Evolutionary conservation across 257 asterid genomes (phyloP).

Genomic region (Jacaranda copaia): DNA sequence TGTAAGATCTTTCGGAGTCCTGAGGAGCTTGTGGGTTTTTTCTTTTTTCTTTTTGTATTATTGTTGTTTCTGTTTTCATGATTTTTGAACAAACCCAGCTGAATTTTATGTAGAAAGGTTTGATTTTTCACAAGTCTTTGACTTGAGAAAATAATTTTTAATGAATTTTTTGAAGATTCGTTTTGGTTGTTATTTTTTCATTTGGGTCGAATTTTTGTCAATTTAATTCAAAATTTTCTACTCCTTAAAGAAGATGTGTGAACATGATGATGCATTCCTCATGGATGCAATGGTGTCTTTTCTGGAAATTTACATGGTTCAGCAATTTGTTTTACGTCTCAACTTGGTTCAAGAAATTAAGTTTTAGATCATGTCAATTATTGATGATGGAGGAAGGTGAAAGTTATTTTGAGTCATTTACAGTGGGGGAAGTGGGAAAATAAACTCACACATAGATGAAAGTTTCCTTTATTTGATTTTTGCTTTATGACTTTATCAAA

Average conservation of each 20-base stretch:
- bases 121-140: constrained; percentile 13
- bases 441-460: constrained; percentile 15
- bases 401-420: constrained; percentile 27
- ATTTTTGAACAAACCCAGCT: constrained; percentile 36
- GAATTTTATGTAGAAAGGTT: constrained; percentile 3
- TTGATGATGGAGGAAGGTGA: constrained; percentile 13
- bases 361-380: constrained; percentile 2
- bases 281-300: constrained; percentile 29
- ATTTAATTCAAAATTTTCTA: constrained; percentile 4
- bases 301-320: constrained; percentile 17
- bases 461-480: neutral
- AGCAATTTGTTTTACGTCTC: constrained; percentile 25
- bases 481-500: constrained; percentile 13
- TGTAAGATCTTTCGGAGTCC: neutral
- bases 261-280: constrained; percentile 29
- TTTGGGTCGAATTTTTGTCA: neutral
- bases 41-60: constrained; percentile 19
- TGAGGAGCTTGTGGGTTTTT: neutral
- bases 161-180: neutral
- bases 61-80: constrained; percentile 28
- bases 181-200: constrained; percentile 16
- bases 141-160: neutral
- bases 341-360: neutral
- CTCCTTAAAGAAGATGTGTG: constrained; percentile 28
- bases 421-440: constrained; percentile 16